These are phyloP conservation scores for Yarrowia sp. DNA, from an alignment of 805 yeast genomes.

Conservation along the genomic window DNA sequence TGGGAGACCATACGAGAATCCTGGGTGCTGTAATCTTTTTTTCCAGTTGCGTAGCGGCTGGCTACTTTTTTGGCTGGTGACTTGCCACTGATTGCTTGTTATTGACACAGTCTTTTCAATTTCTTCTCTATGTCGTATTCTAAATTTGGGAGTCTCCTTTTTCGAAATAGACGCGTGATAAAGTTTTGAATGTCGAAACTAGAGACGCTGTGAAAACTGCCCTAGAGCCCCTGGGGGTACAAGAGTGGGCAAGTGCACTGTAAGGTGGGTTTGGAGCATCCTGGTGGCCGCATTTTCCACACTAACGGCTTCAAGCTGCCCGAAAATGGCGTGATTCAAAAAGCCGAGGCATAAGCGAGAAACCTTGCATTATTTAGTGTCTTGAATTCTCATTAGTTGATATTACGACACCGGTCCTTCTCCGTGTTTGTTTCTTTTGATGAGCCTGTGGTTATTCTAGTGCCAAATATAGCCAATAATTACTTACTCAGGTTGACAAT, in stretches of 20 bases:
- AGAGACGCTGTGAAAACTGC: too few species aligned
- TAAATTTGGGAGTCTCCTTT: background rate
- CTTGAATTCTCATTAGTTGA: background rate
- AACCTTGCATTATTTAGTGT: background rate
- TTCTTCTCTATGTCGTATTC: background rate
- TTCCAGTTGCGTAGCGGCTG: background rate
- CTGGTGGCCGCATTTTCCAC: background rate
- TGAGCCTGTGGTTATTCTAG: background rate
- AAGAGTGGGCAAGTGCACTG: too few species aligned
- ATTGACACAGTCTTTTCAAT: too few species aligned
- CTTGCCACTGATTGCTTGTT: too few species aligned
- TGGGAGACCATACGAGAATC: conserved; percentile 39
- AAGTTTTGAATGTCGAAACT: background rate
- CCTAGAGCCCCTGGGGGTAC: too few species aligned
- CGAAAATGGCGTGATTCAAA: background rate
- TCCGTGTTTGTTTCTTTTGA: background rate
- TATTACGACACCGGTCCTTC: background rate
- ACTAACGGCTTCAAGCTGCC: background rate
- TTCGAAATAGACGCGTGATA: conserved; percentile 3
- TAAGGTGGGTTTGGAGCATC: background rate
- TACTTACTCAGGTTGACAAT: too few species aligned
- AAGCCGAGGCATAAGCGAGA: conserved; percentile 2
- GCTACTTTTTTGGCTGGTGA: background rate
- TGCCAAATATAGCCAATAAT: background rate
- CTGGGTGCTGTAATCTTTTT: conserved; percentile 39